Base-by-base conservation (phyloP, 1,284 basidiomycete species). In the Naganishia liquefaciens region DNA sequence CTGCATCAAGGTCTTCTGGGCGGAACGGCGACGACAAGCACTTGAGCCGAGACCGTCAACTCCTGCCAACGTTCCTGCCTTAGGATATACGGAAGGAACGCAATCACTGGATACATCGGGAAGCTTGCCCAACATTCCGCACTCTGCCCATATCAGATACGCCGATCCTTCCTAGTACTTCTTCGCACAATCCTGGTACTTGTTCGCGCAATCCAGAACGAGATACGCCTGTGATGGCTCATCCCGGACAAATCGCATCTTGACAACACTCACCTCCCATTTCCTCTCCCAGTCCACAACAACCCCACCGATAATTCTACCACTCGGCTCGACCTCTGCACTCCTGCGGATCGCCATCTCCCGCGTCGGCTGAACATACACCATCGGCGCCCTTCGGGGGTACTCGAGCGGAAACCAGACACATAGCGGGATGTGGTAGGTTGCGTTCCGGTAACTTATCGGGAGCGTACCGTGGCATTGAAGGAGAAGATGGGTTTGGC, bases 361-460 rank as follows among this genome's bases (percentile, higher is more conserved):
- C 55, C 82, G 84, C 0, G 93, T 97, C n/a, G 96, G 95, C 13
- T 91, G 88, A 68, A 99, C 94, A 79, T 92, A 98, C n/a, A 85
- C 84, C 72, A 99, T 85, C 9, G 96, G 96, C 1, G 93, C 86
- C 37, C 83, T 81, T 49, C 83, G 82, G 2, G 93, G 93, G 74
- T 91, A 95, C 49, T 90, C 88, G 66, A 84, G 84, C 5, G 90
- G 84, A 49, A 96, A 71, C 95, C 95, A 99, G 68, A 96, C 72
- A 17, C 90, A 86, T 71, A 99, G 79, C 2, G 96, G 95, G 70
- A 99, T 98, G 77, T 99, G 91, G 82, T 99, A 99, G 0, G 88
- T 84, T 0, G 85, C 80, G 4, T 82, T 81, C 57, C 88, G 85
- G 79, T 87, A 97, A 0, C 83, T 77, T 70, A 99, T 94, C 1